These are phyloP conservation scores for Brassica rapa DNA, from an alignment of 345 rosid species.

Conservation along the genomic window DNA sequence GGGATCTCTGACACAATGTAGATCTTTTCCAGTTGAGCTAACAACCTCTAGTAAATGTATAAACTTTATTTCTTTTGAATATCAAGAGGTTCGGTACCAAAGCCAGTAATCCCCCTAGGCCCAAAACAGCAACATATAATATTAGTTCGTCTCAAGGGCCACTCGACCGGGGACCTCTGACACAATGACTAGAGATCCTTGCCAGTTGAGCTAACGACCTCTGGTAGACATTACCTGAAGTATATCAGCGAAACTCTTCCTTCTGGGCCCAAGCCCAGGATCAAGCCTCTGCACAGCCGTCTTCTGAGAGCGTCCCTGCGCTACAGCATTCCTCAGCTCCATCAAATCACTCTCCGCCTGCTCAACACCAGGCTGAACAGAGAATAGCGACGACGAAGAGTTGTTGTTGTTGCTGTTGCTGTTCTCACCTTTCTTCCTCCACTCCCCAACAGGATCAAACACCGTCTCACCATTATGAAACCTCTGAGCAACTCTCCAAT, in stretches of 20 bases:
- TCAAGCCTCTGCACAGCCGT: slow-evolving; percentile 52
- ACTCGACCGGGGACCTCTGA: too few species aligned
- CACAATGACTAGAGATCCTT: too few species aligned
- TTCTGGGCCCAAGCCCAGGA: slow-evolving; percentile 64
- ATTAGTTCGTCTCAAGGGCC: too few species aligned
- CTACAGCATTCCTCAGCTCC: slow-evolving; percentile 61
- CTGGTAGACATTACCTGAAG: slow-evolving; percentile 61
- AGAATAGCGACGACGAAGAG: slow-evolving; percentile 60
- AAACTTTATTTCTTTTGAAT: slow-evolving; percentile 9
- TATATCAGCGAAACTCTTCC: slow-evolving; percentile 96
- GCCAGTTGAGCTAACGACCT: too few species aligned
- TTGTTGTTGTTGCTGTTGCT: background rate
- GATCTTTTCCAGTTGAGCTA: too few species aligned
- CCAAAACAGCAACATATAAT: too few species aligned
- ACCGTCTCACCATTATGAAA: slow-evolving; percentile 65
- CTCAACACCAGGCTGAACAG: slow-evolving; percentile 72
- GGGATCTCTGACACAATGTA: too few species aligned
- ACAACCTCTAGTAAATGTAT: background rate
- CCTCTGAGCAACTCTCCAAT: slow-evolving; percentile 86
- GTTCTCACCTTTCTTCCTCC: slow-evolving; percentile 46
- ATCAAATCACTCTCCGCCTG: slow-evolving; percentile 66
- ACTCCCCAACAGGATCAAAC: slow-evolving; percentile 54
- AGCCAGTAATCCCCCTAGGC: too few species aligned
- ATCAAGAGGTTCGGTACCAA: too few species aligned
- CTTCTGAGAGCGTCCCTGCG: slow-evolving; percentile 45